A percentile compares a stretch with the other conserved stretches of the same genome.
phyloP scores from a whole-genome alignment of 768 basidiomycete genomes.

The Pisolithus albus region DNA sequence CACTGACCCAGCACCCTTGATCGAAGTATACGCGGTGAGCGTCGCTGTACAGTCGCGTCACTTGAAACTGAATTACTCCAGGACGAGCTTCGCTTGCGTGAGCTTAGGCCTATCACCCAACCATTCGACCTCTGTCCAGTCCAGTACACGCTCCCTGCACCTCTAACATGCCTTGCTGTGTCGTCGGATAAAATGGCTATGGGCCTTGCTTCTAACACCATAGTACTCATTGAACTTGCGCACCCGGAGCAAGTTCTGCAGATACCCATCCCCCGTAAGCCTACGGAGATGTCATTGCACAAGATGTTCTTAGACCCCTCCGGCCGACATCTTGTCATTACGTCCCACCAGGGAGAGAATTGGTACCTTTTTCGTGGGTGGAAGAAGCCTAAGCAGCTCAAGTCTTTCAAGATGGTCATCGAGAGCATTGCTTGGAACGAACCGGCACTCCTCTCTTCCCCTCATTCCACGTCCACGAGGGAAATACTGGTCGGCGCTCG shows the following conservation, averaged over 20 bases:
- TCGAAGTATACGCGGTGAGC: slow-evolving; percentile 31
- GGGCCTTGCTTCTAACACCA: slow-evolving; percentile 66
- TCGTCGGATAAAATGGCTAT: slow-evolving; percentile 85
- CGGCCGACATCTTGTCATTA: slow-evolving; percentile 83
- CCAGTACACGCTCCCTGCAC: slow-evolving; percentile 81
- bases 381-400: slow-evolving; percentile 77
- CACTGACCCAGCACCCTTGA: slow-evolving; percentile 42
- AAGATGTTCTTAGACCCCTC: slow-evolving; percentile 91
- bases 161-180: slow-evolving; percentile 76
- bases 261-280: slow-evolving; percentile 69
- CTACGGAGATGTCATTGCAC: slow-evolving; percentile 68
- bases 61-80: slow-evolving; percentile 12
- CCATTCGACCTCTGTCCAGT: slow-evolving; percentile 84
- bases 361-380: slow-evolving; percentile 82
- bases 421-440: slow-evolving; percentile 93
- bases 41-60: not conserved
- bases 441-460: slow-evolving; percentile 52
- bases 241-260: slow-evolving; percentile 82
- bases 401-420: slow-evolving; percentile 75
- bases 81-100: slow-evolving; percentile 23
- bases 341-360: slow-evolving; percentile 84
- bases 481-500: slow-evolving; percentile 84
- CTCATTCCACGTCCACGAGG: slow-evolving; percentile 66
- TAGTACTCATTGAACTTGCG: slow-evolving; percentile 86
- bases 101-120: slow-evolving; percentile 31